phyloP scores from a whole-genome alignment of 73 alveolate genomes.

The Paramecium caudatum region DNA sequence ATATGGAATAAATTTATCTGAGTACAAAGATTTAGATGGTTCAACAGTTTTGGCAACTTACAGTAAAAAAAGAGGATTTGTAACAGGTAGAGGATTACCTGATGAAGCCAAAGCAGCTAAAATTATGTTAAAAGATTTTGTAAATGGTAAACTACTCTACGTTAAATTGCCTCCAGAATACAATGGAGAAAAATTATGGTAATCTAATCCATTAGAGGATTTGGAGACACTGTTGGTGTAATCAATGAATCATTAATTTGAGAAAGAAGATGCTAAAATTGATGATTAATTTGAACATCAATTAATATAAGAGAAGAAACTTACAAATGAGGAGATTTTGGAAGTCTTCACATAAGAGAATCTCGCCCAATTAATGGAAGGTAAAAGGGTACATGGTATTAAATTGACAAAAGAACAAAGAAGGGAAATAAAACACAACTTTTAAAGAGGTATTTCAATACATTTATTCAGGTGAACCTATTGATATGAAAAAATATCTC shows the following conservation, averaged over 20 bases:
- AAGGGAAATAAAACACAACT: slow-evolving; percentile 78
- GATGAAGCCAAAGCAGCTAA: slow-evolving; percentile 97
- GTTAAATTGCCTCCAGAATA: slow-evolving; percentile 95
- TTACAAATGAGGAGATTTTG: slow-evolving; percentile 53
- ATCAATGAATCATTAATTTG: background rate
- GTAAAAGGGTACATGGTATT: slow-evolving; percentile 73
- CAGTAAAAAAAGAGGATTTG: slow-evolving; percentile 92
- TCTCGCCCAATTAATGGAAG: slow-evolving; percentile 69
- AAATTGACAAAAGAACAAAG: slow-evolving; percentile 77
- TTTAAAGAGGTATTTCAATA: slow-evolving; percentile 71
- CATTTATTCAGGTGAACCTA: slow-evolving; percentile 52
- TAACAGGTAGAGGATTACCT: slow-evolving; percentile 97
- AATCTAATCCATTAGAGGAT: slow-evolving; percentile 68
- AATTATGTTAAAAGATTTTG: slow-evolving; percentile 95
- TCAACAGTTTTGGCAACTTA: slow-evolving; percentile 88
- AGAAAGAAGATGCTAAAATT: slow-evolving; percentile 42
- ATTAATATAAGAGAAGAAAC: slow-evolving; percentile 58
- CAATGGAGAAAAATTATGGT: slow-evolving; percentile 78
- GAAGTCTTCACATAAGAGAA: slow-evolving; percentile 61
- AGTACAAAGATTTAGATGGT: slow-evolving; percentile 83
- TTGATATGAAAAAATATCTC: slow-evolving; percentile 69
- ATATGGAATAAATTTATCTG: slow-evolving; percentile 89
- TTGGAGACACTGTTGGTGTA: slow-evolving; percentile 44
- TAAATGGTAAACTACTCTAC: slow-evolving; percentile 93
- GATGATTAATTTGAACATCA: slow-evolving; percentile 71